Evolutionary conservation across 2,329 filamentous ascomycete species (phyloP), one percentile per base, ranked within the genome.

Genomic region (Cladosporium sp.): DNA sequence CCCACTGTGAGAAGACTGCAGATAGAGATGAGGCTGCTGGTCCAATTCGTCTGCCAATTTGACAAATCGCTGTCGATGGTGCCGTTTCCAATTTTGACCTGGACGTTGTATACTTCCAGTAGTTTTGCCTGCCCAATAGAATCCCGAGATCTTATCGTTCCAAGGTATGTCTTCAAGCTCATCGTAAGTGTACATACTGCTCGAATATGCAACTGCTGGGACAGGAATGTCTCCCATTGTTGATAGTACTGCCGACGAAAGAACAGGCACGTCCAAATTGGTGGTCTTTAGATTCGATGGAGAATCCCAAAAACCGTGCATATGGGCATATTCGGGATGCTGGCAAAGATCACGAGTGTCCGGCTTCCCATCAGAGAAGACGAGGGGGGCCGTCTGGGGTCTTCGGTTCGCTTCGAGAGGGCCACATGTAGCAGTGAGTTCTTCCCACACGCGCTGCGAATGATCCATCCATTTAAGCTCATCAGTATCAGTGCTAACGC

Each of bases 41-140:
- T 50, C 35, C 13, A 66, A 35, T 15, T 59, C 61, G 24, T 67
- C 55, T 2, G 59, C 62, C 32, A 69, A 78, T 72, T 58, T 79
- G 74, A 59, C 79, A 65, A 63, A 64, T 83, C 79, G 1, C 82
- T 75, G 19, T 84, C 45, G 81, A 39, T 73, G 76, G 1, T 67
- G 50, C 1, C 60, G 61, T 79, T 79, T 82, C 0, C 65, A 56
- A 1, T 67, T 60, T 9, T 70, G 65, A 0, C 60, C 59, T 10
- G 37, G 0, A 68, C 70, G 37, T 70, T 58, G 51, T 4, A 56
- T 76, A 0, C 75, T 80, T 2, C 82, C 83, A 0, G 82, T 83
- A 0, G 75, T 82, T 0, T 78, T 81, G 0, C 83, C 83, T 0
- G 78, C 76, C 83, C 83, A 85, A 65, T 84, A 85, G 0, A 84